Evolutionary conservation across 768 basidiomycete genomes (phyloP).

Genomic region (Multifurca ochricompacta): DNA sequence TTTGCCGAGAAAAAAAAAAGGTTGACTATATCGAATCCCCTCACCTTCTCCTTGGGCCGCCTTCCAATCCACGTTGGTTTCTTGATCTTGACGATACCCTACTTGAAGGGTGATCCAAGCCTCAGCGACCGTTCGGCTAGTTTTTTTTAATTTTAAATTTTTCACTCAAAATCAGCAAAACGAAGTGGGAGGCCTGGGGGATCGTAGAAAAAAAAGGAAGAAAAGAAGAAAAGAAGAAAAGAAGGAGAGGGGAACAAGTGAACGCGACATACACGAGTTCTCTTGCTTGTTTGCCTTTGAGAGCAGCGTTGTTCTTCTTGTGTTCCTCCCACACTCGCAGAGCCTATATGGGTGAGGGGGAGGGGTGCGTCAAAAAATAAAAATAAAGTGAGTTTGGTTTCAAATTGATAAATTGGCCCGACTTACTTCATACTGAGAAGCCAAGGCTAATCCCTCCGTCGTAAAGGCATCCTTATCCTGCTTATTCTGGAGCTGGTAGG

Average conservation of each 20-base stretch:
- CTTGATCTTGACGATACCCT: neutral
- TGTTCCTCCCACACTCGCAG: slow-evolving; percentile 5
- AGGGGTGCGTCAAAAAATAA: neutral
- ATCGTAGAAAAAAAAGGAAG: too few relatives aligned
- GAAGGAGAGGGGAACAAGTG: too few relatives aligned
- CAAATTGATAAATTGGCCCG: neutral
- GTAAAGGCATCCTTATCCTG: slow-evolving; percentile 1
- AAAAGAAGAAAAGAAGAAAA: too few relatives aligned
- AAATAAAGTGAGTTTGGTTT: neutral
- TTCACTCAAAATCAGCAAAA: too few relatives aligned
- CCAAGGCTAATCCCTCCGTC: slow-evolving; percentile 1
- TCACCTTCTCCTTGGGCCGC: slow-evolving; percentile 2
- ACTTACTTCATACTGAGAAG: slow-evolving; percentile 13
- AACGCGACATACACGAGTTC: neutral
- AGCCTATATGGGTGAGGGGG: too few relatives aligned
- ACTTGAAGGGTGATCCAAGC: slow-evolving; percentile 9
- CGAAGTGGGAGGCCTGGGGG: too few relatives aligned
- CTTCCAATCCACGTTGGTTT: slow-evolving; percentile 1
- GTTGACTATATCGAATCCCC: neutral
- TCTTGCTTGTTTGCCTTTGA: neutral
- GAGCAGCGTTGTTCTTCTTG: neutral
- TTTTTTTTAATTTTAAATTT: too few relatives aligned
- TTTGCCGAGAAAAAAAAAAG: too few relatives aligned
- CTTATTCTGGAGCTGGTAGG: slow-evolving; percentile 4
- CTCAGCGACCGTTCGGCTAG: neutral